A percentile compares a stretch with the other conserved stretches of the same genome.
phyloP scores from a whole-genome alignment of 2,329 filamentous ascomycete genomes.

The Amauroascus niger region DNA sequence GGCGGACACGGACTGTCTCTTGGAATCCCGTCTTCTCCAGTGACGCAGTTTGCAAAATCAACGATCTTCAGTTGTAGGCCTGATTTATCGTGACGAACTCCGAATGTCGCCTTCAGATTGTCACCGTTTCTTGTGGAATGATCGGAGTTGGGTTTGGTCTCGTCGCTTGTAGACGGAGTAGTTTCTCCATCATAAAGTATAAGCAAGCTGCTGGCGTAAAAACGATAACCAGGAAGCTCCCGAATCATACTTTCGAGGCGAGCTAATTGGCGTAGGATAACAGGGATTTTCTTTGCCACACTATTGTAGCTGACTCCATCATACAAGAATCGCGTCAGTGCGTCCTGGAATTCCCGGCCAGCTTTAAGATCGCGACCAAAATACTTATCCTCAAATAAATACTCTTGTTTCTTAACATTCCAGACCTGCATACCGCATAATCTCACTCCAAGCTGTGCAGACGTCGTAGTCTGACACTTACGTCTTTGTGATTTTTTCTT shows the following conservation, averaged over 20 bases:
- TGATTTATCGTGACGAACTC: conserved; percentile 31
- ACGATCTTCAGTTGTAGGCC: conserved; percentile 81
- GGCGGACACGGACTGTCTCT: conserved; percentile 64
- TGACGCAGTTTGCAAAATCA: conserved; percentile 96
- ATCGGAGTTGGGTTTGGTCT: conserved; percentile 15
- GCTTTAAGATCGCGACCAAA: conserved; percentile 82
- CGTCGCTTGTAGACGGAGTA: conserved; percentile 20
- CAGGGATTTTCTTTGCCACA: conserved; percentile 76
- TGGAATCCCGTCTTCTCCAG: conserved; percentile 60
- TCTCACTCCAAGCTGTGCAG: conserved; percentile 78
- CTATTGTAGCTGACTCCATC: conserved; percentile 74
- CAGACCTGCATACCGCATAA: conserved; percentile 95
- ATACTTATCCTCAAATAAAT: conserved; percentile 98
- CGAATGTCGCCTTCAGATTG: conserved; percentile 17
- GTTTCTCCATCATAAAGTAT: conserved; percentile 88
- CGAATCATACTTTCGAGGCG: conserved; percentile 75
- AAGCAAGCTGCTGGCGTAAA: conserved; percentile 88
- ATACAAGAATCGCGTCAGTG: conserved; percentile 80
- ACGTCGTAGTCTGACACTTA: conserved; percentile 89
- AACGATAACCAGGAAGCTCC: conserved; percentile 71
- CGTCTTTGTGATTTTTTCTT: conserved; percentile 87
- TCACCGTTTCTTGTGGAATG: conserved; percentile 22
- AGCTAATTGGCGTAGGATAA: conserved; percentile 72
- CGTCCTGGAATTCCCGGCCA: conserved; percentile 78
- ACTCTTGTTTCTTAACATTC: conserved; percentile 72